Evolutionary conservation across 2,329 filamentous ascomycete species (phyloP).

Genomic region (Alternaria longipes): DNA sequence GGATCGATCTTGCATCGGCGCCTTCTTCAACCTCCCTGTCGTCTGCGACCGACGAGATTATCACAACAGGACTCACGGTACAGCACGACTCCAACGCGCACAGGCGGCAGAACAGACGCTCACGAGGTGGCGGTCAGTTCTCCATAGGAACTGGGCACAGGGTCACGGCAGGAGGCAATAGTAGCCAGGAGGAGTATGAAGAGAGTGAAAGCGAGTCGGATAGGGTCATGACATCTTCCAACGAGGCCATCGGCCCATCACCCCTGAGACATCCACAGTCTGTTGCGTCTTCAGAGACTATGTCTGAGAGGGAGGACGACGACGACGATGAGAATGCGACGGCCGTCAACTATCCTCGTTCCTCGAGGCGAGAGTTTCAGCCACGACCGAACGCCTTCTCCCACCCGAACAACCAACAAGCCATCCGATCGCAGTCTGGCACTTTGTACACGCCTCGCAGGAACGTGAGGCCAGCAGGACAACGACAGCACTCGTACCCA

Average conservation of each 20-base stretch:
- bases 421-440: conserved; percentile 55
- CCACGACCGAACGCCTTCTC: conserved; percentile 94
- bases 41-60: conserved; percentile 84
- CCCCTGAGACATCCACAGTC: conserved; percentile 46
- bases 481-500: conserved; percentile 51
- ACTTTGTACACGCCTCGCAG: conserved; percentile 58
- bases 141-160: conserved; percentile 49
- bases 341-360: conserved; percentile 72
- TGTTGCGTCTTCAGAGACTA: conserved; percentile 49
- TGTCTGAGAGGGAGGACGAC: conserved; percentile 47
- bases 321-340: conserved; percentile 79
- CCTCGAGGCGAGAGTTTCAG: conserved; percentile 70
- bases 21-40: conserved; percentile 94
- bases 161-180: conserved; percentile 66
- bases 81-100: conserved; percentile 70
- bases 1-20: conserved; percentile 93
- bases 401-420: conserved; percentile 70
- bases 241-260: conserved; percentile 62
- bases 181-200: conserved; percentile 94
- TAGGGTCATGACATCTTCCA: conserved; percentile 70
- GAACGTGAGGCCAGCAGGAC: conserved; percentile 46
- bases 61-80: conserved; percentile 85
- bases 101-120: conserved; percentile 64
- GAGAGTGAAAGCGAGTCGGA: conserved; percentile 93
- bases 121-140: conserved; percentile 40